Percentiles rank a stretch among this genome's conserved stretches.
phyloP scores from a whole-genome alignment of 2,329 filamentous ascomycete genomes.

The Pyrenophora tritici-repentis region DNA sequence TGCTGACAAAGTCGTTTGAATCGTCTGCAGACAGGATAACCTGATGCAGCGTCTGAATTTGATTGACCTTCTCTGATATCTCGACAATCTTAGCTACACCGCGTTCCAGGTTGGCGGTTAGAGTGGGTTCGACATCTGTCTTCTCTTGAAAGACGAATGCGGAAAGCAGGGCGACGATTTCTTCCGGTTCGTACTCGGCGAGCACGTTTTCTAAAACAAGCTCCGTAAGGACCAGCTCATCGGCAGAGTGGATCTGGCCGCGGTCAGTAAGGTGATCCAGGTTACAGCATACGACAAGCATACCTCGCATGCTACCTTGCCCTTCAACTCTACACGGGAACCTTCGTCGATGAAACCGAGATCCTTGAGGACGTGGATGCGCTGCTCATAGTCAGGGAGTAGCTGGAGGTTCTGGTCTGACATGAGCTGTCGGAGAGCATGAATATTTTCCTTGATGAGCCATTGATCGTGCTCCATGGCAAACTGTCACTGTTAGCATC shows the following conservation, averaged over 20 bases:
- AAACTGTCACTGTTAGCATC: slow-evolving; percentile 61
- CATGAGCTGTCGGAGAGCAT: slow-evolving; percentile 82
- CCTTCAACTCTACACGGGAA: slow-evolving; percentile 89
- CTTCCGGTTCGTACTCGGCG: slow-evolving; percentile 91
- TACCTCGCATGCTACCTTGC: slow-evolving; percentile 93
- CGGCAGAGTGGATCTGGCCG: slow-evolving; percentile 80
- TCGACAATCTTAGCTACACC: slow-evolving; percentile 85
- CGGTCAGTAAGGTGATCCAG: slow-evolving; percentile 9
- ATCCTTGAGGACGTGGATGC: slow-evolving; percentile 88
- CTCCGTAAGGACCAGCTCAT: slow-evolving; percentile 94
- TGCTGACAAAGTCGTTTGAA: slow-evolving; percentile 86
- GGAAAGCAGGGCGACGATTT: slow-evolving; percentile 92
- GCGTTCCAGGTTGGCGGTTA: slow-evolving; percentile 80
- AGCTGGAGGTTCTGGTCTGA: slow-evolving; percentile 96
- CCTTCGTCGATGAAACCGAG: slow-evolving; percentile 89
- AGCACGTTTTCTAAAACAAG: slow-evolving; percentile 96
- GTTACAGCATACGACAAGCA: slow-evolving; percentile 10
- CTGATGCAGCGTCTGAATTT: slow-evolving; percentile 85
- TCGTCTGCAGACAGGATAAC: slow-evolving; percentile 90
- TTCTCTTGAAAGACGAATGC: slow-evolving; percentile 98
- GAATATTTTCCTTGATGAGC: slow-evolving; percentile 93
- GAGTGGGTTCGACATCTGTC: slow-evolving; percentile 77
- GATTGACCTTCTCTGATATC: slow-evolving; percentile 91
- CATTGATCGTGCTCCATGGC: slow-evolving; percentile 97
- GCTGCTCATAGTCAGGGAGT: slow-evolving; percentile 94